A percentile compares a stretch with the other conserved stretches of the same genome.
These are phyloP conservation scores for Nigrospora sphaerica DNA, from an alignment of 2,329 filamentous ascomycete genomes.

Conservation along the genomic window DNA sequence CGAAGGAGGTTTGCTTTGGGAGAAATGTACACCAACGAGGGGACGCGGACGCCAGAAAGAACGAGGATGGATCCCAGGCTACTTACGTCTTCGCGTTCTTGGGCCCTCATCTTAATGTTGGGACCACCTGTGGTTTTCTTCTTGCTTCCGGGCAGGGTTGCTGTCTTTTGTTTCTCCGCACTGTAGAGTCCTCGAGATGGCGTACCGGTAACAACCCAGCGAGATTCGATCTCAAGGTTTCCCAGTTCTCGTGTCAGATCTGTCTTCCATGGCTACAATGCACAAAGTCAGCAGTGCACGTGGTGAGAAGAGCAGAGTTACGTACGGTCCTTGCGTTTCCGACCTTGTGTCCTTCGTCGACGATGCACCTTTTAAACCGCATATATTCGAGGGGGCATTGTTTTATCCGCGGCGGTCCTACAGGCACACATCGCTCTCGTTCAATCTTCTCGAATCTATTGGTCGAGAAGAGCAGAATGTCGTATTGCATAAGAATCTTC, in stretches of 20 bases:
- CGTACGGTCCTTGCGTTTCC: slow-evolving; percentile 48
- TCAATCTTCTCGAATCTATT: slow-evolving; percentile 60
- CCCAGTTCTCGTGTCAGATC: slow-evolving; percentile 45
- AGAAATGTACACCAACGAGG: too few relatives aligned
- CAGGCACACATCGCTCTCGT: slow-evolving; percentile 34
- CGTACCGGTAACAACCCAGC: slow-evolving; percentile 88
- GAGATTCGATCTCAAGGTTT: slow-evolving; percentile 56
- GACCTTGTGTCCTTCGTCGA: slow-evolving; percentile 86
- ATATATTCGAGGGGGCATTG: slow-evolving; percentile 60
- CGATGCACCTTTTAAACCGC: slow-evolving; percentile 82
- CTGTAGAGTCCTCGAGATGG: slow-evolving; percentile 80
- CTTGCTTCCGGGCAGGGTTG: too few relatives aligned
- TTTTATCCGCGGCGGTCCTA: slow-evolving; percentile 14
- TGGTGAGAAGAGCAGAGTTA: not conserved
- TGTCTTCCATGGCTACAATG: slow-evolving; percentile 37
- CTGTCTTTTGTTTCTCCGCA: not conserved
- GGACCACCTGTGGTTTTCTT: too few relatives aligned
- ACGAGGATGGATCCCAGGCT: too few relatives aligned
- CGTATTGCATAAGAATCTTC: slow-evolving; percentile 55
- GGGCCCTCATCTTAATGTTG: not conserved
- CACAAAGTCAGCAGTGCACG: slow-evolving; percentile 5
- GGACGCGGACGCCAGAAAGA: too few relatives aligned
- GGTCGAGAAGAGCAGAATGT: slow-evolving; percentile 73
- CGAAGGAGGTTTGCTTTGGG: too few relatives aligned
- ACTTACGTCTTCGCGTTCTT: slow-evolving; percentile 47